Conservation (phyloP, 257 asterid genomes). For the Jacaranda mimosifolia region DNA sequence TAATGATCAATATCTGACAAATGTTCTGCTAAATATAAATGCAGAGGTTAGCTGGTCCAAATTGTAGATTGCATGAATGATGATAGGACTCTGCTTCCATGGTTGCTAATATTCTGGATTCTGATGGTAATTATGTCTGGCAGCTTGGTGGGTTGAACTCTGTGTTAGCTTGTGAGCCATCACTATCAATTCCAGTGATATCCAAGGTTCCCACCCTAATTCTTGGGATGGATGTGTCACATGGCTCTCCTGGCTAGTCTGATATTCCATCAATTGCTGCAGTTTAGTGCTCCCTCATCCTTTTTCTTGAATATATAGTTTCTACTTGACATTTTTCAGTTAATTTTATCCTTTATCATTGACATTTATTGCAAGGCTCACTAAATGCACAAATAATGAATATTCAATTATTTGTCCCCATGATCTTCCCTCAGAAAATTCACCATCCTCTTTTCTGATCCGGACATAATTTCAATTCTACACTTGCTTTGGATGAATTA, state of each 20-base stretch:
- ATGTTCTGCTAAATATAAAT: conserved; percentile 80
- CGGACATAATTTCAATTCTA: not conserved
- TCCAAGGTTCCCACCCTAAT: conserved; percentile 83
- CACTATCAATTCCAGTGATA: conserved; percentile 69
- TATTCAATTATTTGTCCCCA: not conserved
- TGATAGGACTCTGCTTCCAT: not conserved
- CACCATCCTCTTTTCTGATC: not conserved
- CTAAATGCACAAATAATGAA: not conserved
- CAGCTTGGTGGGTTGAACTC: conserved; percentile 96
- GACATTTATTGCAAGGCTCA: not conserved
- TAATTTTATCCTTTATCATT: not conserved
- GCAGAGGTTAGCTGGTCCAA: conserved; percentile 67
- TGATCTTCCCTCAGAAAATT: not conserved
- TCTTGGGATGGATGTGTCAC: conserved; percentile 97
- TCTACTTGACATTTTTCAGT: not conserved
- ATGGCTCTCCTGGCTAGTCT: conserved; percentile 96
- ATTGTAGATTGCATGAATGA: conserved; percentile 4
- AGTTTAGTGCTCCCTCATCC: conserved; percentile 44
- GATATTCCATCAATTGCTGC: conserved; percentile 98
- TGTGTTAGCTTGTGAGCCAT: conserved; percentile 63
- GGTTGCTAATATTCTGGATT: conserved; percentile 15
- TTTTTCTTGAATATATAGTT: not conserved
- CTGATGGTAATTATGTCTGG: conserved; percentile 11
- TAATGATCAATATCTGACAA: conserved; percentile 82
- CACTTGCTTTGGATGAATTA: conserved; percentile 15